These are phyloP conservation scores for Neoboletus magnificus DNA, from an alignment of 768 basidiomycete species.

Conservation along the genomic window DNA sequence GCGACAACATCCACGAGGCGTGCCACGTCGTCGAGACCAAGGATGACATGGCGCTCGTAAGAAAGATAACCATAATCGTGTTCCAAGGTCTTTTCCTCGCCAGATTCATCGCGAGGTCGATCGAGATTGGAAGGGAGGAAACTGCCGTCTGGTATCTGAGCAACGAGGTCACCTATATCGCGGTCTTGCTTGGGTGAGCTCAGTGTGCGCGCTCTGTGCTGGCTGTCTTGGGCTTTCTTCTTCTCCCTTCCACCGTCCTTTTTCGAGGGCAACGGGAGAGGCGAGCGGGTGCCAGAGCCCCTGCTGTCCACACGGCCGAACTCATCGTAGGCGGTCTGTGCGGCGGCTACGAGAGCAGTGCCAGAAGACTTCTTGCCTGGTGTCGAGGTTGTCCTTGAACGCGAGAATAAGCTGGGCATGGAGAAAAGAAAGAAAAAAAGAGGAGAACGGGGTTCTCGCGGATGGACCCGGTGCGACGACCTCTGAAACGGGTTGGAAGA, in stretches of 20 bases:
- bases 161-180: slow-evolving; percentile 33
- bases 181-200: slow-evolving; percentile 37
- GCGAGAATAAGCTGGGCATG: slow-evolving; percentile 77
- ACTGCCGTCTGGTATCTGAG: slow-evolving; percentile 46
- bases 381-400: slow-evolving; percentile 60
- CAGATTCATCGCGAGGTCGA: slow-evolving; percentile 39
- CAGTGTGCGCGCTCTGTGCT: slow-evolving; percentile 39
- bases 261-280: slow-evolving; percentile 32
- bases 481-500: slow-evolving; percentile 14
- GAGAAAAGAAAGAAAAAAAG: slow-evolving; percentile 19
- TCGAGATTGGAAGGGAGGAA: slow-evolving; percentile 55
- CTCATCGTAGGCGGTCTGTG: slow-evolving; percentile 48
- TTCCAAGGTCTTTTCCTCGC: slow-evolving; percentile 38
- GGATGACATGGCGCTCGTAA: slow-evolving; percentile 67
- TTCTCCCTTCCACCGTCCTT: slow-evolving; percentile 47
- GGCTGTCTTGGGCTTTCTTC: slow-evolving; percentile 40
- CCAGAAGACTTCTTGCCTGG: slow-evolving; percentile 40
- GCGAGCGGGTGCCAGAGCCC: slow-evolving; percentile 32
- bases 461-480: slow-evolving; percentile 13
- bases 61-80: slow-evolving; percentile 72
- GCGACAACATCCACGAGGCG: slow-evolving; percentile 69
- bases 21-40: slow-evolving; percentile 71
- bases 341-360: slow-evolving; percentile 4
- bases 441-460: slow-evolving; percentile 3
- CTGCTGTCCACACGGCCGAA: slow-evolving; percentile 59